phyloP scores from a whole-genome alignment of 2,329 filamentous ascomycete species.

The Alternaria sp. region DNA sequence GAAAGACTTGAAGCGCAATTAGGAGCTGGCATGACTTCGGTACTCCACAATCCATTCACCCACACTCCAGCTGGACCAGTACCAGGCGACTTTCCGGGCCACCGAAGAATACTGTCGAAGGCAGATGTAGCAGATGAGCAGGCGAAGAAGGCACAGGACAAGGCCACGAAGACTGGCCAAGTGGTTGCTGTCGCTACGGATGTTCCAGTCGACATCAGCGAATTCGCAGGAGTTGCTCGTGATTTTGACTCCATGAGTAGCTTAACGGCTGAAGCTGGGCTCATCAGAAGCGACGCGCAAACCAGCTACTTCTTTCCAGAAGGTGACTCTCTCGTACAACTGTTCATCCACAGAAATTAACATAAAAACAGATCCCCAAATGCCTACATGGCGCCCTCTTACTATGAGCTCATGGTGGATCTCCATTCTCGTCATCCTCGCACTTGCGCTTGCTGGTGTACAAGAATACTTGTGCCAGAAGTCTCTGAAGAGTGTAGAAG shows the following conservation, averaged over 20 bases:
- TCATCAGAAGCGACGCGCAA: conserved; percentile 30
- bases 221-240: conserved; percentile 43
- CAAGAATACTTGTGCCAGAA: conserved; percentile 47
- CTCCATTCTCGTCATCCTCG: conserved; percentile 43
- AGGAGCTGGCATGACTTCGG: conserved; percentile 48
- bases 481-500: too few species aligned
- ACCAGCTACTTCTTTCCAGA: conserved; percentile 52
- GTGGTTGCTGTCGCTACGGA: conserved; percentile 56
- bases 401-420: conserved; percentile 52
- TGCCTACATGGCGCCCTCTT: conserved; percentile 51
- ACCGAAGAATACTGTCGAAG: conserved; percentile 31
- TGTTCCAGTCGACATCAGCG: conserved; percentile 54
- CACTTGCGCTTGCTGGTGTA: conserved; percentile 43
- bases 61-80: conserved; percentile 23
- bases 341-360: conserved; percentile 6
- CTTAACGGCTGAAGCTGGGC: conserved; percentile 26
- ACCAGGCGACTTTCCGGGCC: conserved; percentile 24
- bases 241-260: conserved; percentile 45
- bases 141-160: conserved; percentile 50
- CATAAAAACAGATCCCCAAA: conserved; percentile 42
- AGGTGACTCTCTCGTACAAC: conserved; percentile 20
- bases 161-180: conserved; percentile 54
- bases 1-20: conserved; percentile 46
- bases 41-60: conserved; percentile 47
- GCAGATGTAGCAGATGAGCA: conserved; percentile 25